Base-by-base conservation (phyloP, 768 basidiomycete genomes). In the Tricholoma sp. region DNA sequence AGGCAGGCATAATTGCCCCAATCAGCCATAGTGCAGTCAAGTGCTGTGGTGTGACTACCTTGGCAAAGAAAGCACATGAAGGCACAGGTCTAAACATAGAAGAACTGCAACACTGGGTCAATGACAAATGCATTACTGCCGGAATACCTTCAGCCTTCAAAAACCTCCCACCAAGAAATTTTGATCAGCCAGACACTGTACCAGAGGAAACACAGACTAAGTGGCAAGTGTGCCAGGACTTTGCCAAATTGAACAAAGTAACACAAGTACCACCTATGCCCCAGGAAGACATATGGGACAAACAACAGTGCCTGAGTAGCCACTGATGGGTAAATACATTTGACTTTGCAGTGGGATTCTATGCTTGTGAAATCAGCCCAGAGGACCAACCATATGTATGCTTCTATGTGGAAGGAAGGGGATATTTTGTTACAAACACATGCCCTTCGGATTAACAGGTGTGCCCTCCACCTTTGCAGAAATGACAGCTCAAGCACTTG, bases 371-470 rank as follows among this genome's bases (percentile, higher is more conserved):
- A 32, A 29, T 50, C 7, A 12, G 17, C 9, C 28, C 24, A 11
- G 50, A 50, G 34, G 31, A 29, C 24, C 28, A 31, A 4, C 50
- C 31, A 33, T 50, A 71, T 54, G 60, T 72, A 0, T 62, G 59
- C 6, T 75, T 79, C 55, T 76, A 73, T 39, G 65, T 75, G 0
- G 67, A 0, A 75, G 79, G 72, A 73, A 72, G 52, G n/a, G 57
- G 57, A 0, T 76, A 50, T 29, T 50, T 29, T 29, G 24, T 32
- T 50, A 50, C 50, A 29, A 31, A 10, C 13, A 29, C 13, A 50
- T 50, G 50, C 50, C 50, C 6, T 50, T 50, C 29, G 48, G 48
- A 28, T 32, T 50, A 50, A 50, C 48, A 24, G 48, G 48, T 29
- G 48, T 20, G 5, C 50, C 50, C 11, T 29, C 31, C 0, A 50